These are phyloP conservation scores for Thozetella sp. DNA, from an alignment of 495 filamentous ascomycete genomes.

Conservation along the genomic window DNA sequence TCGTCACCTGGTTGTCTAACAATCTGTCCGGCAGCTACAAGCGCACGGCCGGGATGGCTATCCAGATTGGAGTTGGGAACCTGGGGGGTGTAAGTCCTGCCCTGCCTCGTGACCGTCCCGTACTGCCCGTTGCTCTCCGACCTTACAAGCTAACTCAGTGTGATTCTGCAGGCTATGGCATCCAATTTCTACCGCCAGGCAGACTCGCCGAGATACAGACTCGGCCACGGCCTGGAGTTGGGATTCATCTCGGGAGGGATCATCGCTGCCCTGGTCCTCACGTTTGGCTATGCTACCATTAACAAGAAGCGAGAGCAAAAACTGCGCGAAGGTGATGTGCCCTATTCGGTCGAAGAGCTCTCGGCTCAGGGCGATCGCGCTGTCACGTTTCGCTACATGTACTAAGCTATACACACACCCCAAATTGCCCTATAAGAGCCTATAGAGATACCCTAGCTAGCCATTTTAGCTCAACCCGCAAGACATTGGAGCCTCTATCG, in stretches of 20 bases:
- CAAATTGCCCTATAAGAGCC: too few species aligned
- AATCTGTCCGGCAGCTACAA: conserved; percentile 75
- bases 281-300: conserved; percentile 57
- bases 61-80: conserved; percentile 76
- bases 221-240: conserved; percentile 72
- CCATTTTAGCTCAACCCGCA: too few species aligned
- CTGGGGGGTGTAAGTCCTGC: conserved; percentile 54
- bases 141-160: not conserved
- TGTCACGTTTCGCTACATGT: conserved; percentile 65
- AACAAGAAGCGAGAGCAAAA: conserved; percentile 59
- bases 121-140: not conserved
- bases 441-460: too few species aligned
- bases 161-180: conserved; percentile 55
- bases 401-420: too few species aligned
- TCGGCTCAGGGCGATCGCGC: conserved; percentile 65
- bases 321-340: conserved; percentile 43
- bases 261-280: conserved; percentile 55
- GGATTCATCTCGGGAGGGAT: conserved; percentile 66
- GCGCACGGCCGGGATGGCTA: conserved; percentile 70
- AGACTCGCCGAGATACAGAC: conserved; percentile 64
- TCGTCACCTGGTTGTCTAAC: conserved; percentile 71
- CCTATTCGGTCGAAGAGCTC: conserved; percentile 53
- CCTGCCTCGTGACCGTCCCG: too few species aligned
- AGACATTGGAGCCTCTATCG: too few species aligned
- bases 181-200: conserved; percentile 73